Evolutionary conservation across 2,329 filamentous ascomycete species (phyloP).

Genomic region (Pseudogymnoascus verrucosus): DNA sequence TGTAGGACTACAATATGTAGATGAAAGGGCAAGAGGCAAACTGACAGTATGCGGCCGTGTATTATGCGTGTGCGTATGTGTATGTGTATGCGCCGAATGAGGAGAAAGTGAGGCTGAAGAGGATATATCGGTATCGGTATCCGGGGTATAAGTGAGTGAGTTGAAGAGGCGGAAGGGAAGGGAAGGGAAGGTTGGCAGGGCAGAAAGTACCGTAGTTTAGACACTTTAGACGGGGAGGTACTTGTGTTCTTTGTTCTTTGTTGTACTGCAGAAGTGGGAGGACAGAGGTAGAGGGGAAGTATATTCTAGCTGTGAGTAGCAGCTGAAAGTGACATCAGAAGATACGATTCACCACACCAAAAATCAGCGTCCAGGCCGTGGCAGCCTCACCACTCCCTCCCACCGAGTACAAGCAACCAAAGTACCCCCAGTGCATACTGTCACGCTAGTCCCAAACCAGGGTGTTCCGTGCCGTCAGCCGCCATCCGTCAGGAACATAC

Average conservation of each 20-base stretch:
- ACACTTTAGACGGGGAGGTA: too few species aligned
- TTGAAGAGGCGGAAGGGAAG: constrained; percentile 5
- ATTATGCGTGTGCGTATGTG: too few species aligned
- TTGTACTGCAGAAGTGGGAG: neutral
- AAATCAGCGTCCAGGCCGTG: neutral
- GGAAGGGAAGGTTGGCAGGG: constrained; percentile 4
- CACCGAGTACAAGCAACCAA: neutral
- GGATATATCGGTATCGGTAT: constrained; percentile 2
- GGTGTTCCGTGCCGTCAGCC: neutral
- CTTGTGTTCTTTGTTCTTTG: neutral
- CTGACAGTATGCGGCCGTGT: neutral
- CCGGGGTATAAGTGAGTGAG: constrained; percentile 2
- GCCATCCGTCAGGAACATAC: neutral
- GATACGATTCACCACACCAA: neutral
- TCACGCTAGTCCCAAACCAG: constrained; percentile 2
- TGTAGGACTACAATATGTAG: neutral
- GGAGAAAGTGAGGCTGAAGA: constrained; percentile 7
- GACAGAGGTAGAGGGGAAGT: neutral
- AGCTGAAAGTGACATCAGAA: neutral
- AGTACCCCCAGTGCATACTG: neutral
- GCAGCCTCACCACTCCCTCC: neutral
- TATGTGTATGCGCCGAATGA: neutral
- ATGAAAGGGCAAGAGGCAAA: neutral
- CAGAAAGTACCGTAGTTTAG: neutral
- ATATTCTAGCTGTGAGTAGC: neutral